A percentile compares a stretch with the other conserved stretches of the same genome.
These are phyloP conservation scores for Orbilia blumenaviensis DNA, from an alignment of 2,329 filamentous ascomycete species.

Conservation along the genomic window DNA sequence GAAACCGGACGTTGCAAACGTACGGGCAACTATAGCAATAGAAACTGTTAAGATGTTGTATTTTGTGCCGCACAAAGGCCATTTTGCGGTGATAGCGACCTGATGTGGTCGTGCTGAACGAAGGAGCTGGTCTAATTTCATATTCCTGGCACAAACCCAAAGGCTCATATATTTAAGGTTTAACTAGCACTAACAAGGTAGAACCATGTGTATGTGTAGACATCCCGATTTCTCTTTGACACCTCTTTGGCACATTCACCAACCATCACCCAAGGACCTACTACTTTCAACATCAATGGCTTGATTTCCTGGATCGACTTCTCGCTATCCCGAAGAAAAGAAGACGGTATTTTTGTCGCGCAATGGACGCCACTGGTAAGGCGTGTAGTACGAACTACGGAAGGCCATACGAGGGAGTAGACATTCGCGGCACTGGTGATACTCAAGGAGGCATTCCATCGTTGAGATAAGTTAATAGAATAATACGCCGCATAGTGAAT, in stretches of 20 bases:
- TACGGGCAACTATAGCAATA: conserved; percentile 5
- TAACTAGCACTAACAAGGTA: too few species aligned
- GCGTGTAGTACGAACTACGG: not conserved
- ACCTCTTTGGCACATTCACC: too few species aligned
- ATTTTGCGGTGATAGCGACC: too few species aligned
- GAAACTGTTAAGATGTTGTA: not conserved
- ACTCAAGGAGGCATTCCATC: conserved; percentile 18
- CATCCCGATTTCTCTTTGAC: too few species aligned
- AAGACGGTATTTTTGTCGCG: not conserved
- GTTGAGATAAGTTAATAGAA: not conserved
- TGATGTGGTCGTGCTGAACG: too few species aligned
- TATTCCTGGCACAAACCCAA: too few species aligned
- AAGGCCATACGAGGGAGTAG: not conserved
- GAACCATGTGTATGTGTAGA: too few species aligned
- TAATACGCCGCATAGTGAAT: conserved; percentile 28
- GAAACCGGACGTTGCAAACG: too few species aligned
- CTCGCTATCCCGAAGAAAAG: not conserved
- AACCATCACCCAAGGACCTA: conserved; percentile 10
- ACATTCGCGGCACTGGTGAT: conserved; percentile 9
- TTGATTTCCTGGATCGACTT: not conserved
- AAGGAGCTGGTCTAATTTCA: too few species aligned
- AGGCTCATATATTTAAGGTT: too few species aligned
- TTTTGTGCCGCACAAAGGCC: not conserved
- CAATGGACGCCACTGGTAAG: conserved; percentile 4
- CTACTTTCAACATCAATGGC: not conserved